Evolutionary conservation across 768 basidiomycete species (phyloP), one percentile per base, ranked within the genome.

Genomic region (Russula brevipes): DNA sequence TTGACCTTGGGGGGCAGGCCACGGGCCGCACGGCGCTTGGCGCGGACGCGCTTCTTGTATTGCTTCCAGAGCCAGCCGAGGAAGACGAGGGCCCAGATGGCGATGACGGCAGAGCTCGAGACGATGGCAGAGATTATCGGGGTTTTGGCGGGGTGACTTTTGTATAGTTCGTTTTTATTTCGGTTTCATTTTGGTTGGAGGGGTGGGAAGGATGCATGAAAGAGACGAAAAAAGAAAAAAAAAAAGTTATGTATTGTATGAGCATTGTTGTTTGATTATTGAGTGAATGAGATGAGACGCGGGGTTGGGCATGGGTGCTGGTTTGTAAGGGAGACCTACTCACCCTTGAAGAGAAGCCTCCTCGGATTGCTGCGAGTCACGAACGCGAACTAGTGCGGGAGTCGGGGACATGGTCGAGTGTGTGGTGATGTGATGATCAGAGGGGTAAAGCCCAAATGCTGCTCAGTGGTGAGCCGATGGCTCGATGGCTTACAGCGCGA

Each of bases 101-200:
- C 1, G 35, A 60, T 4, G 14, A 68, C 54, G 2, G 38, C 39
- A 0, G 65, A 33, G 10, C 53, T 60, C 35, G 61, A 63, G 56
- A 60, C 61, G 38, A 64, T 63, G 12, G 65, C 67, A 8, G 66
- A 66, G 3, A 68, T 38, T 4, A 50, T 59, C 2, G 67, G 67
- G 5, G 61, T 68, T 52, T 66, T 68, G 54, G 65, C 60, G 3
- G 57, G 65, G 39, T 59, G 63, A 19, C 66, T 66, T 41, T 30
- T 44, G 41, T 44, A 31, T 45, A n/a, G 19, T 45, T 3, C 5
- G 51, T 42, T 42, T 42, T 12, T 42, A 4, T 9, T 42, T 42
- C 16, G 41, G 6, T 42, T 24, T 24, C 24, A 24, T 24, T 24
- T 42, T 14, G 19, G 46, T 24, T 24, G 46, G n/a, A n/a, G 19